Evolutionary conservation across 148 eudicot species (phyloP).

Genomic region (Rhododendron kiyosumense): DNA sequence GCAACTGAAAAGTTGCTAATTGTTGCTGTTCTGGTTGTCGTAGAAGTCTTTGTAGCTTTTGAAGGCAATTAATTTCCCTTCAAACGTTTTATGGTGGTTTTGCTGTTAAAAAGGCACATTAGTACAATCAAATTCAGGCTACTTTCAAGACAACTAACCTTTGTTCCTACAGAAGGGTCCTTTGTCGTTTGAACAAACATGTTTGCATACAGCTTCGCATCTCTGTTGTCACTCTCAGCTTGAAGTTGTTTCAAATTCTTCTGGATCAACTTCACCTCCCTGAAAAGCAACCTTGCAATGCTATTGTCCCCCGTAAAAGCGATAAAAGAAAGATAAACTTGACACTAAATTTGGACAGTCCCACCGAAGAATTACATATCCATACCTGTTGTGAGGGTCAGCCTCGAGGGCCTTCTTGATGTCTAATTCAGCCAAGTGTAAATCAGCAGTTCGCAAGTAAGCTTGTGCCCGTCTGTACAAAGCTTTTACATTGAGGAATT

Average conservation of each 20-base stretch:
- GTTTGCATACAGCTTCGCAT: conserved; percentile 51
- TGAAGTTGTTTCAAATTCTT: conserved; percentile 48
- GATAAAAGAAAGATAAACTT: not conserved
- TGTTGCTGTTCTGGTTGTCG: not conserved
- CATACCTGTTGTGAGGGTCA: conserved; percentile 57
- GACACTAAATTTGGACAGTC: not conserved
- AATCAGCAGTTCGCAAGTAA: conserved; percentile 39
- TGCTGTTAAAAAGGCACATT: not conserved
- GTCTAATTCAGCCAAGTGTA: conserved; percentile 54
- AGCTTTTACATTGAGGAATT: conserved; percentile 56
- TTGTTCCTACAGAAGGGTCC: conserved; percentile 25
- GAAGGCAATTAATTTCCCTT: not conserved
- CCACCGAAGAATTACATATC: not conserved
- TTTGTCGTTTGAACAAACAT: conserved; percentile 44
- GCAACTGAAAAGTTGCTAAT: not conserved
- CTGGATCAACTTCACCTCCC: conserved; percentile 55
- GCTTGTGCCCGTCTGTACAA: conserved; percentile 64
- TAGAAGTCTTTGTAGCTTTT: not conserved
- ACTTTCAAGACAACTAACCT: conserved; percentile 22
- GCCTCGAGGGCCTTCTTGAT: conserved; percentile 59
- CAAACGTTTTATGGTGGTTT: not conserved
- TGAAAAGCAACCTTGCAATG: conserved; percentile 12
- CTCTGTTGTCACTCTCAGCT: conserved; percentile 51
- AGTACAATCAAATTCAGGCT: not conserved
- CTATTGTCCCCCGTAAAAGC: not conserved